Base-by-base conservation (phyloP, 2,329 filamentous ascomycete genomes). In the Neospermospora avenae region DNA sequence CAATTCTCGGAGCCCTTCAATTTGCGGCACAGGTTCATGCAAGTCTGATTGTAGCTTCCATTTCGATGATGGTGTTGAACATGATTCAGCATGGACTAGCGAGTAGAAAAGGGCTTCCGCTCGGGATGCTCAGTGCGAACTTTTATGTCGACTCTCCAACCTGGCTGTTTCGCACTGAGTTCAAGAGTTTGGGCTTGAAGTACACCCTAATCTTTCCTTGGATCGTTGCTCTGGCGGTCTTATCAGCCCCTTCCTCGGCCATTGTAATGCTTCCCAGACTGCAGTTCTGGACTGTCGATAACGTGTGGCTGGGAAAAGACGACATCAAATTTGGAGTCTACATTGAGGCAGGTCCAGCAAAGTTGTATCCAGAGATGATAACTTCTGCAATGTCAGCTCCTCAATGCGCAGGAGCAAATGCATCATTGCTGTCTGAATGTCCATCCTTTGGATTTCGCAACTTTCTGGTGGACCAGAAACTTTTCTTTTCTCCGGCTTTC, bases 1-100 rank as follows among this genome's bases (percentile, higher is more conserved):
- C 48, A 13, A 28, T 56, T 22, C 49, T 61, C 5, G 51, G 53
- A 35, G 34, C 37, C n/a, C 25, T 61, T 7, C 59, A 61, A 55
- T 61, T 61, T 22, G 59, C 54, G 13, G 59, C 59, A 13, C 46
- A 57, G n/a, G 3, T 57, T n/a, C 59, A 61, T 24, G 49, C 44
- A 14, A 48, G 31, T 55, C 48, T 61, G 11, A 57, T 61, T 3
- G 55, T 53, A 8, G 16, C 39, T 10, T 54, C 46, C 6, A 28
- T 61, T 8, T 54, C 54, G 18, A 55, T 55, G 11, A 61, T 61
- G 20, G 18, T 58, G 16, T n/a, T 61, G 8, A 48, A 57, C 49
- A 53, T 46, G 37, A 45, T 58, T 18, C 54, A 58, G 16, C 20
- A 10, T 28, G 37, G 48, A 14, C 28, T 61, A 2, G 31, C 37